These are phyloP conservation scores for Trametes cubensis DNA, from an alignment of 768 basidiomycete genomes.

Conservation along the genomic window DNA sequence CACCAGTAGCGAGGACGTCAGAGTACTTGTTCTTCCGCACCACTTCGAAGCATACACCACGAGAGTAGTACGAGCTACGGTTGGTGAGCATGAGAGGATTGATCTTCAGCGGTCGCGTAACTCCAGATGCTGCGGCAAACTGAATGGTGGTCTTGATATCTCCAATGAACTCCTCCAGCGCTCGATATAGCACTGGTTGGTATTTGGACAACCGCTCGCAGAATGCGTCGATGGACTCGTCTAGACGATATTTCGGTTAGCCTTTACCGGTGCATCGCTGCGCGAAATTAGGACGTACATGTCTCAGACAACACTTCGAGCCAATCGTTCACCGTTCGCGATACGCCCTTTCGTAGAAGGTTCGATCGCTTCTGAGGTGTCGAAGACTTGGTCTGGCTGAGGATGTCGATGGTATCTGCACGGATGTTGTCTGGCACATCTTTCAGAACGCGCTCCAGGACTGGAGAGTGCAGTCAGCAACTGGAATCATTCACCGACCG, in stretches of 20 bases:
- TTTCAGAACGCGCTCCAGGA: slow-evolving; percentile 64
- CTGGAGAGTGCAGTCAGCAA: slow-evolving; percentile 38
- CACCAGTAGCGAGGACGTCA: slow-evolving; percentile 80
- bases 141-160: slow-evolving; percentile 68
- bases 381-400: slow-evolving; percentile 66
- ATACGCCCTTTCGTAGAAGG: slow-evolving; percentile 69
- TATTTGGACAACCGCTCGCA: slow-evolving; percentile 60
- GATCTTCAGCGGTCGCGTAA: slow-evolving; percentile 63
- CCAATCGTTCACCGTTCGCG: slow-evolving; percentile 70
- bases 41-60: slow-evolving; percentile 78
- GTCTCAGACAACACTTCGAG: slow-evolving; percentile 69
- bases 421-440: slow-evolving; percentile 63
- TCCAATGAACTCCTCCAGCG: slow-evolving; percentile 53
- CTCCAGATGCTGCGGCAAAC: slow-evolving; percentile 62
- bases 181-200: slow-evolving; percentile 52
- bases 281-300: neutral
- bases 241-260: slow-evolving; percentile 37
- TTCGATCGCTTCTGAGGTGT: slow-evolving; percentile 69
- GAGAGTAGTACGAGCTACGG: slow-evolving; percentile 66
- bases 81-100: slow-evolving; percentile 74
- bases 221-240: slow-evolving; percentile 63
- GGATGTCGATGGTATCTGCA: slow-evolving; percentile 60
- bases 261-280: neutral
- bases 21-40: slow-evolving; percentile 63
- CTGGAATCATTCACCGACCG: neutral